Percentiles rank a stretch among this genome's conserved stretches.
phyloP scores from a whole-genome alignment of 306 rosid genomes.

The Begonia loranthoides region DNA sequence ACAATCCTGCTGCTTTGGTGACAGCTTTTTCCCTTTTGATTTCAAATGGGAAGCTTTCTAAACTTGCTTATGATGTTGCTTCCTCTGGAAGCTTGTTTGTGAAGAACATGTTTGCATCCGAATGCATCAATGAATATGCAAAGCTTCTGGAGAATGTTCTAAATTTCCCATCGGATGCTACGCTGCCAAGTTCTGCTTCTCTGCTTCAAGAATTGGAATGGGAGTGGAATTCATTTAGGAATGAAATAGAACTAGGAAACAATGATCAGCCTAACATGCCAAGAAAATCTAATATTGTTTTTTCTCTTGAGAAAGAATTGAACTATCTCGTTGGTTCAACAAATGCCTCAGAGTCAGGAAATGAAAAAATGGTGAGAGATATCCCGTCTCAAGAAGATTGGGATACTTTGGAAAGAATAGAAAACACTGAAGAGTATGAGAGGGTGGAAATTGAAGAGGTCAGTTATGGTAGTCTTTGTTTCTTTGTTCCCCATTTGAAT shows the following conservation, averaged over 20 bases:
- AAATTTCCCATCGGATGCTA: conserved; percentile 63
- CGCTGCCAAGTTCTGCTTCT: conserved; percentile 62
- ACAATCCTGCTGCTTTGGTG: conserved; percentile 69
- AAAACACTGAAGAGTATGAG: conserved; percentile 69
- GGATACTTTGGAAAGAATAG: conserved; percentile 58
- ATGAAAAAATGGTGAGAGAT: conserved; percentile 29
- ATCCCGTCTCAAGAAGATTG: conserved; percentile 52
- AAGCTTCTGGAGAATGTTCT: conserved; percentile 85
- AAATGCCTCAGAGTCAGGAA: conserved; percentile 30
- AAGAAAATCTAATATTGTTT: conserved; percentile 30
- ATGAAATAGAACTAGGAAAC: conserved; percentile 22
- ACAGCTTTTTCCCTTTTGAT: conserved; percentile 62
- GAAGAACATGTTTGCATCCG: conserved; percentile 69
- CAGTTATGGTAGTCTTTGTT: conserved; percentile 11
- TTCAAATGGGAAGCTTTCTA: conserved; percentile 78
- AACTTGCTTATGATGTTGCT: conserved; percentile 62
- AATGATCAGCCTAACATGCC: conserved; percentile 12
- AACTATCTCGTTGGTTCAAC: conserved; percentile 25
- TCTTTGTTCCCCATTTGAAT: too few relatives aligned
- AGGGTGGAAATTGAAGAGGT: conserved; percentile 86
- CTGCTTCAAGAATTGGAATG: conserved; percentile 55
- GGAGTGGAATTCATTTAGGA: conserved; percentile 67
- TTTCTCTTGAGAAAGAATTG: conserved; percentile 56
- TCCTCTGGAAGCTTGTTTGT: conserved; percentile 75
- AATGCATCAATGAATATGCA: conserved; percentile 65